A percentile compares a stretch with the other conserved stretches of the same genome.
These are phyloP conservation scores for Laguncularia racemosa DNA, from an alignment of 345 rosid species.

Conservation along the genomic window DNA sequence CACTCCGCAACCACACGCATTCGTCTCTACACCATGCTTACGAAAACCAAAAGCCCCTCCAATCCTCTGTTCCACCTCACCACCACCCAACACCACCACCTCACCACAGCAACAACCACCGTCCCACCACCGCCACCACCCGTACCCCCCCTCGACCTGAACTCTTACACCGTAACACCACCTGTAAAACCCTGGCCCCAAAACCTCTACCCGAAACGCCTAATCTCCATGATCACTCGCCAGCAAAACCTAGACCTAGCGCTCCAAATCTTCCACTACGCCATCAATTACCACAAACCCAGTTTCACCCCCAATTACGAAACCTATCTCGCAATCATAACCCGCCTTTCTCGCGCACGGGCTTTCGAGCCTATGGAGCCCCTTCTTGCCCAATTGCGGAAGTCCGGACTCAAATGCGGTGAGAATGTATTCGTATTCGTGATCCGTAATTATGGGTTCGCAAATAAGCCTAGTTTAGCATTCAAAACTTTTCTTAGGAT, in stretches of 20 bases:
- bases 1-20: no score
- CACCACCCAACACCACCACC: no score
- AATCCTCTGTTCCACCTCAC: no score
- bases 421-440: constrained; percentile 63
- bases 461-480: constrained; percentile 47
- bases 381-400: constrained; percentile 45
- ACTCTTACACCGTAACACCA: constrained; percentile 47
- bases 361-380: constrained; percentile 60
- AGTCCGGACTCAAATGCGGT: constrained; percentile 51
- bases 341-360: constrained; percentile 78
- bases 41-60: no score
- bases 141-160: constrained; percentile 4
- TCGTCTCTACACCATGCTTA: no score
- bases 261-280: constrained; percentile 77
- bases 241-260: constrained; percentile 84
- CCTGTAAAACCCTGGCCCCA: constrained; percentile 90
- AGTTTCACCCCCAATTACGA: constrained; percentile 57
- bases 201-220: constrained; percentile 68
- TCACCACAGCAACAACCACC: no score
- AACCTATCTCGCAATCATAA: constrained; percentile 69
- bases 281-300: constrained; percentile 60
- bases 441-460: constrained; percentile 71
- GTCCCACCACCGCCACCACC: no score
- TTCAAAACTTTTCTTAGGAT: constrained; percentile 54
- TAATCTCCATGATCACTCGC: constrained; percentile 59